Conservation (phyloP, 2,329 filamentous ascomycete genomes). For the Graphium sp. region DNA sequence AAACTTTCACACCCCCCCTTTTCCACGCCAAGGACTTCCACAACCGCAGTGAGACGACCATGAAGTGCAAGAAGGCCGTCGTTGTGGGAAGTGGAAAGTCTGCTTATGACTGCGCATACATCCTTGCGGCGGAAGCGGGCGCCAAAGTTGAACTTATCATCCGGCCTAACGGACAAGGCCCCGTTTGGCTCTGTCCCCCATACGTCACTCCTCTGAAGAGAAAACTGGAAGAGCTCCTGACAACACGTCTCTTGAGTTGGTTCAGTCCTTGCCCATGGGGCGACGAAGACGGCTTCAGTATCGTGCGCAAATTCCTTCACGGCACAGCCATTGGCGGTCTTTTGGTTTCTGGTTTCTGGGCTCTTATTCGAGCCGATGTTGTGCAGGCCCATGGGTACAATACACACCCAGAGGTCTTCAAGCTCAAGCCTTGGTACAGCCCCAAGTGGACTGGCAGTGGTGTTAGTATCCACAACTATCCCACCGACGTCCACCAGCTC, state of each 20-base stretch:
- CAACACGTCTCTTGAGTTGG: conserved; percentile 41
- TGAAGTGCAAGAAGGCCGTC: conserved; percentile 16
- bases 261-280: conserved; percentile 52
- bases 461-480: conserved; percentile 36
- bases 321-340: conserved; percentile 28
- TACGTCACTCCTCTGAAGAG: conserved; percentile 46
- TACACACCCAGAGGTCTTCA: conserved; percentile 17
- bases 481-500: conserved; percentile 29
- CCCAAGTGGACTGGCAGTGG: conserved; percentile 30
- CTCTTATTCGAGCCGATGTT: conserved; percentile 26
- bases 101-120: conserved; percentile 39
- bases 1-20: too few species aligned
- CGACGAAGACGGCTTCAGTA: conserved; percentile 30
- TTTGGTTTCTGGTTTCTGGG: conserved; percentile 31
- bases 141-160: conserved; percentile 32
- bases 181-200: conserved; percentile 32
- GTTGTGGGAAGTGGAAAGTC: conserved; percentile 41
- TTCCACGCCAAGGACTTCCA: conserved; percentile 26
- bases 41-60: conserved; percentile 13
- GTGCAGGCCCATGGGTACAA: conserved; percentile 26
- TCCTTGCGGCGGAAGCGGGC: conserved; percentile 25
- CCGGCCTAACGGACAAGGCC: conserved; percentile 29
- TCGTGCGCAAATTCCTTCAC: conserved; percentile 29
- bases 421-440: conserved; percentile 21
- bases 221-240: conserved; percentile 38